These are phyloP conservation scores for Penicillium atrosanguineum DNA, from an alignment of 495 filamentous ascomycete species.

Conservation along the genomic window DNA sequence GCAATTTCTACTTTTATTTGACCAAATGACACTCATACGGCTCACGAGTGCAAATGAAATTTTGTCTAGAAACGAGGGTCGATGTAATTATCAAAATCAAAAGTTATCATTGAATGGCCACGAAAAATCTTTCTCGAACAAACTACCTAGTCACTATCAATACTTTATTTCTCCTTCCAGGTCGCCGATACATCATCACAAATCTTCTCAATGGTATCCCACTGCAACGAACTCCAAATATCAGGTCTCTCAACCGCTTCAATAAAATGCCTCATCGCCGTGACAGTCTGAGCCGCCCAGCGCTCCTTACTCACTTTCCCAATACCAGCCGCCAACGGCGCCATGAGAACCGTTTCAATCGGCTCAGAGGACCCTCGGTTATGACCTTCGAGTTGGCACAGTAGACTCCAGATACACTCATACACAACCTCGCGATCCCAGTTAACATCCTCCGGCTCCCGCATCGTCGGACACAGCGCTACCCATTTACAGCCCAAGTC, in stretches of 20 bases:
- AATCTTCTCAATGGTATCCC: constrained; percentile 27
- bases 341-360: constrained; percentile 47
- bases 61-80: background rate
- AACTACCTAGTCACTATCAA: background rate
- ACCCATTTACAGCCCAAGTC: constrained; percentile 39
- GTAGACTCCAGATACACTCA: constrained; percentile 51
- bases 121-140: background rate
- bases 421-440: constrained; percentile 57
- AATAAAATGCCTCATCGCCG: constrained; percentile 49
- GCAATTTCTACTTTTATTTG: constrained; percentile 14
- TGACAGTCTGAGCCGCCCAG: constrained; percentile 49
- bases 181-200: constrained; percentile 23
- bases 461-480: constrained; percentile 53
- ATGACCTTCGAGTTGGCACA: constrained; percentile 44
- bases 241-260: constrained; percentile 36
- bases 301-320: constrained; percentile 41
- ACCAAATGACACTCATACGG: constrained; percentile 8
- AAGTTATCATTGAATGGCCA: background rate
- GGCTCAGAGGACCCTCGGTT: constrained; percentile 29
- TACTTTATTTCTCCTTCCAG: constrained; percentile 8
- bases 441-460: constrained; percentile 31
- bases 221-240: constrained; percentile 32
- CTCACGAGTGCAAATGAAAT: too few species aligned
- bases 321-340: constrained; percentile 47
- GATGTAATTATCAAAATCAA: background rate